Evolutionary conservation across 2,329 filamentous ascomycete genomes (phyloP).

Genomic region (Apiospora sp.): DNA sequence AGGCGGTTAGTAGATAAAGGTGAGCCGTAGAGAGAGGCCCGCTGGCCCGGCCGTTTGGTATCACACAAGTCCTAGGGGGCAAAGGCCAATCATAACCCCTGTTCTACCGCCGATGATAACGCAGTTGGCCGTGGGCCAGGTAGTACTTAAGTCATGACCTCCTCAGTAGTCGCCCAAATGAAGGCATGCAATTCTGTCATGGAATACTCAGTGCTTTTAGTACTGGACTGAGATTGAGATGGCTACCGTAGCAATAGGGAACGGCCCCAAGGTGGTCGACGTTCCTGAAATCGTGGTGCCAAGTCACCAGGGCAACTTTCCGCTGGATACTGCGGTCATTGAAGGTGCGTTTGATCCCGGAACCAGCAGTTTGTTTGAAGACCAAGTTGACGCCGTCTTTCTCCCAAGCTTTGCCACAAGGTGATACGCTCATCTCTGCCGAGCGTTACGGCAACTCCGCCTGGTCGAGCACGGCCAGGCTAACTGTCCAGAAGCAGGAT

Average conservation of each 20-base stretch:
- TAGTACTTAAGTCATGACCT: neutral
- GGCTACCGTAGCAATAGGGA: neutral
- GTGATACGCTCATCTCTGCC: neutral
- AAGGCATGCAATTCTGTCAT: neutral
- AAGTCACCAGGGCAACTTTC: constrained; percentile 1
- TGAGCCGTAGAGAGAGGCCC: neutral
- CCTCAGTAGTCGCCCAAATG: neutral
- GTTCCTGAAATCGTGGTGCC: neutral
- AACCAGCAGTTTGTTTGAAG: no score
- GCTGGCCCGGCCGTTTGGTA: neutral
- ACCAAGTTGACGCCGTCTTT: no score
- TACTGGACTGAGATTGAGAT: neutral
- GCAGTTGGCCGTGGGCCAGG: neutral
- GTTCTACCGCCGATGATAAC: neutral
- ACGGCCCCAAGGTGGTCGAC: neutral
- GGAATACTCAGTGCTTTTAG: neutral
- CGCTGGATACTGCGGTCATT: neutral
- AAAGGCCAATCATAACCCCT: neutral
- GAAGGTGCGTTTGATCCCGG: neutral
- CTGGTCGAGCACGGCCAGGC: constrained; percentile 2
- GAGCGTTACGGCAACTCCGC: constrained; percentile 5
- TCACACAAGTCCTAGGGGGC: neutral
- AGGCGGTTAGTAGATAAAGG: neutral
- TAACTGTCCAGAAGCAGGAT: neutral
- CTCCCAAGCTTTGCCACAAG: neutral